Evolutionary conservation across 441 rosid genomes (phyloP).

Genomic region (Euphorbia neoarborescens): DNA sequence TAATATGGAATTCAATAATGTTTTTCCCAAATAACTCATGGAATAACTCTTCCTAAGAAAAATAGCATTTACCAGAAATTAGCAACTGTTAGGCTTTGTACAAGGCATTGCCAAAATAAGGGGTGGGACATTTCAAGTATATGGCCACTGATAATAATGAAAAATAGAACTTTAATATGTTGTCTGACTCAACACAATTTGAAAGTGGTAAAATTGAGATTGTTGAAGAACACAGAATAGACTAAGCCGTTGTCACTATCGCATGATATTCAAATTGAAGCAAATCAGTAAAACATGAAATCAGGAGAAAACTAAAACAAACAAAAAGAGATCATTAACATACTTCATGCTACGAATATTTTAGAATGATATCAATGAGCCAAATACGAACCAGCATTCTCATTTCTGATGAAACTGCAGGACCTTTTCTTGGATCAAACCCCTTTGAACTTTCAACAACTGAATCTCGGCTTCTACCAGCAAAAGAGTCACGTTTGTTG

Average conservation of each 20-base stretch:
- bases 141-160: not conserved
- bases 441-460: conserved; percentile 41
- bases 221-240: not conserved
- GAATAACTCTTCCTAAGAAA: not conserved
- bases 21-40: no score
- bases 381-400: conserved; percentile 48
- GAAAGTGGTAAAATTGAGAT: conserved; percentile 4
- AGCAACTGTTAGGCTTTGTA: not conserved
- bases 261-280: not conserved
- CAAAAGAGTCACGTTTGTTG: conserved; percentile 65
- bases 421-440: conserved; percentile 38
- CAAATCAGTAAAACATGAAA: not conserved
- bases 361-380: not conserved
- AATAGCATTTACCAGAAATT: not conserved
- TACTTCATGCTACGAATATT: not conserved
- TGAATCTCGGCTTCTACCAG: conserved; percentile 71
- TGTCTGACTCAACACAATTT: not conserved
- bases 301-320: not conserved
- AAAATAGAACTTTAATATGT: not conserved
- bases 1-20: no score
- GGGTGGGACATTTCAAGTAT: not conserved
- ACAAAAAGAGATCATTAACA: not conserved
- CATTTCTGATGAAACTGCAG: conserved; percentile 35
- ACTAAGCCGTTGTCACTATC: not conserved
- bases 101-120: not conserved